Evolutionary conservation across 2,329 filamentous ascomycete genomes (phyloP).

Genomic region (Claviceps digitariae): DNA sequence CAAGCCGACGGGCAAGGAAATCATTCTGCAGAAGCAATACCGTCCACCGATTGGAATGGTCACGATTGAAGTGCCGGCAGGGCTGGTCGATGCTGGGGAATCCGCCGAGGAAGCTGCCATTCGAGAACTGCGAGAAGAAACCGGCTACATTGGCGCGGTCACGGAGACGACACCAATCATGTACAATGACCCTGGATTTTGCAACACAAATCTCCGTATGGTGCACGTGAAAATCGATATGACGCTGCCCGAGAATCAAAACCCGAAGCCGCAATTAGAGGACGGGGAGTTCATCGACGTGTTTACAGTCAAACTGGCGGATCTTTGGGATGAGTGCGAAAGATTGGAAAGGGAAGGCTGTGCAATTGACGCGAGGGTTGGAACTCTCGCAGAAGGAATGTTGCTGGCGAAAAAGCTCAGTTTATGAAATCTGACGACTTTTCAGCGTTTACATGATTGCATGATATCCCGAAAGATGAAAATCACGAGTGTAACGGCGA

Average conservation of each 20-base stretch:
- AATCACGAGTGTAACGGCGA: neutral
- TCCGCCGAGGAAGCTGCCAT: conserved; percentile 47
- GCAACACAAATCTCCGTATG: conserved; percentile 53
- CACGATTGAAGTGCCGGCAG: conserved; percentile 51
- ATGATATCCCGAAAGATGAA: neutral
- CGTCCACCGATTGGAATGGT: conserved; percentile 46
- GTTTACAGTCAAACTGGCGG: conserved; percentile 51
- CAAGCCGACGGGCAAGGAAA: conserved; percentile 36
- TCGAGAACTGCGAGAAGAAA: conserved; percentile 53
- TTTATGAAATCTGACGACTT: conserved; percentile 15
- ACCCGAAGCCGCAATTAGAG: conserved; percentile 56
- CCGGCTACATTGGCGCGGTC: conserved; percentile 46
- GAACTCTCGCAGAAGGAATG: conserved; percentile 65
- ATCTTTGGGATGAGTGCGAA: conserved; percentile 54
- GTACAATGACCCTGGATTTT: conserved; percentile 54
- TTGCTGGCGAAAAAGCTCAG: conserved; percentile 51
- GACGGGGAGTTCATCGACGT: conserved; percentile 75
- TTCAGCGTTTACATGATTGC: neutral
- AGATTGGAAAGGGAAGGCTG: conserved; percentile 56
- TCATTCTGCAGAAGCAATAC: conserved; percentile 55
- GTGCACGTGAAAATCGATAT: conserved; percentile 64
- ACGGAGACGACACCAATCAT: conserved; percentile 50
- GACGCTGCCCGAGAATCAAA: conserved; percentile 52
- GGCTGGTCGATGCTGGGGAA: conserved; percentile 48
- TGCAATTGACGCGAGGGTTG: conserved; percentile 67